Evolutionary conservation across 225 moss, liverwort and hornwort genomes (phyloP).

Genomic region (Polytrichum formosum): DNA sequence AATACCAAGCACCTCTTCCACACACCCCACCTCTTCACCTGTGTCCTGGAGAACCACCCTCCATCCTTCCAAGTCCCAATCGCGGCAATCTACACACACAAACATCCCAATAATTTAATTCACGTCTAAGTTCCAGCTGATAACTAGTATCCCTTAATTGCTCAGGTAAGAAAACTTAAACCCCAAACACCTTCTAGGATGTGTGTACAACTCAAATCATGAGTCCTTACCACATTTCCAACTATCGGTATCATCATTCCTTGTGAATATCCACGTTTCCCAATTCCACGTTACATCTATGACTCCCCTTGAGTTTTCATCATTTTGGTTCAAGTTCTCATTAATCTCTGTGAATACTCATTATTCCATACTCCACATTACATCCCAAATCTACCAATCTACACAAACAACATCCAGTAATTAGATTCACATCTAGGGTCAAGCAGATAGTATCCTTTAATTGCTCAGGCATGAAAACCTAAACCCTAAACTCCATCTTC

Average conservation of each 20-base stretch:
- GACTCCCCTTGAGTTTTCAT: too few species aligned
- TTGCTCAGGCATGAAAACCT: background rate
- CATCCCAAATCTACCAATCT: background rate
- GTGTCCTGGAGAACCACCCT: conserved; percentile 49
- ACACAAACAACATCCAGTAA: background rate
- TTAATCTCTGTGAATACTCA: too few species aligned
- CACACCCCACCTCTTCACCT: conserved; percentile 42
- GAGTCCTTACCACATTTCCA: background rate
- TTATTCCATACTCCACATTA: too few species aligned
- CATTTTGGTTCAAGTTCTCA: too few species aligned
- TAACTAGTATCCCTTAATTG: too few species aligned
- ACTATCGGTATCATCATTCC: too few species aligned
- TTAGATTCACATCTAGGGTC: background rate
- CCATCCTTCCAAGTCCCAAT: conserved; percentile 63
- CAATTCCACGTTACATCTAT: too few species aligned
- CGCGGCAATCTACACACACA: conserved; percentile 24
- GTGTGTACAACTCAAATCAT: background rate
- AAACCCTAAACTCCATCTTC: too few species aligned
- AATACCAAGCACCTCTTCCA: conserved; percentile 58
- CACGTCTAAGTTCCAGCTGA: too few species aligned
- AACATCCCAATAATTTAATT: background rate
- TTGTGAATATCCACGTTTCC: too few species aligned
- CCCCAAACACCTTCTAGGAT: background rate
- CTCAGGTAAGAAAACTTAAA: background rate
- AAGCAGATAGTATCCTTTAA: background rate